Base-by-base conservation (phyloP, 2,329 filamentous ascomycete genomes). In the Fusarium acutatum region DNA sequence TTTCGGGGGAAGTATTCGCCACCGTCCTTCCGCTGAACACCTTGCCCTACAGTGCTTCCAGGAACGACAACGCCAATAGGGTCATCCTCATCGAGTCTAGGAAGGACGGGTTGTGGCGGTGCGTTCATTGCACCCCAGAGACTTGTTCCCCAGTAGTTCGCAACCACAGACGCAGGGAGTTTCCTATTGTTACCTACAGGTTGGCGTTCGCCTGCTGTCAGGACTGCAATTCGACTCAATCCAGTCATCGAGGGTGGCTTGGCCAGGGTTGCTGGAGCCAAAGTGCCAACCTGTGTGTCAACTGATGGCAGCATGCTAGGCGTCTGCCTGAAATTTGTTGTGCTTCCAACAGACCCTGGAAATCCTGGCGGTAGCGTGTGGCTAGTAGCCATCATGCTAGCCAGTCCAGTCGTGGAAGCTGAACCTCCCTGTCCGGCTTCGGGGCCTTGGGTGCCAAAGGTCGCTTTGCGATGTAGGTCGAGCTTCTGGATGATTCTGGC, bases 401-500 rank as follows among this genome's bases (percentile, higher is more conserved):
- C 94, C 75, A 97, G 95, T 34, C 95, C 95, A 26, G 89, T 87
- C 18, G 73, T 80, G n/a, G 77, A 81, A 41, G 81, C 85, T 84
- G 83, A 60, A 40, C 82, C 80, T 28, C 79, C 81, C 54, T 75
- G 82, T 6, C 81, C 81, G 14, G 79, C 77, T 37, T 86, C 84
- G 14, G 80, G 78, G 30, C 82, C 84, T 37, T 74, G 80, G 22
- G 65, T 76, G 35, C 87, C 86, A 69, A 91, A 89, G 12, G 91
- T 90, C 41, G 91, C 87, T 80, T 96, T 97, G 73, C 96, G 91
- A 81, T 97, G 94, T 64, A 97, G 86, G 81, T 98, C 96, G 49
- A 98, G 88, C 82, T 95, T 97, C 80, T 97, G 94, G 81, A 98
- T 98, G 72, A 98, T 94, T 68, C 95, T 91, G 26, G 94, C 90